Evolutionary conservation across 768 basidiomycete genomes (phyloP), one percentile per base, ranked within the genome.

Genomic region (Pleurotus djamor): DNA sequence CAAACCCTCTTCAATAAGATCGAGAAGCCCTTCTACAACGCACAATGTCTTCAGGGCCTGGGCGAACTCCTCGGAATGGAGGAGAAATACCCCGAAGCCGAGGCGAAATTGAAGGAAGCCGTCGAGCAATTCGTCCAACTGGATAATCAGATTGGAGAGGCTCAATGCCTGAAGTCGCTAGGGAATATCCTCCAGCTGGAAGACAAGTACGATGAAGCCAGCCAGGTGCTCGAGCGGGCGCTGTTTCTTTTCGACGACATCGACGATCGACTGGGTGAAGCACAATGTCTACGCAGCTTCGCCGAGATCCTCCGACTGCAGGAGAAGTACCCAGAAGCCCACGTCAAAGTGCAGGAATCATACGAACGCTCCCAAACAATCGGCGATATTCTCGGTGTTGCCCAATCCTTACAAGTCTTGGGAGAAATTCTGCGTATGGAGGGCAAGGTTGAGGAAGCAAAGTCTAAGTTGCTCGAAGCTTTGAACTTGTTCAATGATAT

Each of bases 351-450:
- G 9, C 54, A 56, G 41, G 44, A 32, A 32, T 56, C 54, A 32
- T 32, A 56, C 28, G 37, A 56, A 32, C 14, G n/a, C 10, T 56
- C 54, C 3, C 10, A 13, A 9, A 43, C 21, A 56, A 56, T 56
- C n/a, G 37, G 54, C 7, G 54, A 56, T 44, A 43, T 32, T 16
- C 41, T 56, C 8, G 54, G 54, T 44, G 35, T 56, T 17, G 54
- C 54, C 7, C 58, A 59, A 35, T 59, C 48, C n/a, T n/a, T 54
- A 34, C 48, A 59, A 38, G 58, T 48, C 34, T 51, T 59, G 41
- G 58, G 58, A 8, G 41, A 51, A 37, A 51, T 51, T 38, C 50
- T 59, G 13, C 35, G 48, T 34, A 44, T 50, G 41, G 41, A 59
- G 16, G 49, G 50, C 33, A 48, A 59, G 14, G 43, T 14, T 4